Conservation (phyloP, 2,329 filamentous ascomycete species). For the Monilinia fructigena region DNA sequence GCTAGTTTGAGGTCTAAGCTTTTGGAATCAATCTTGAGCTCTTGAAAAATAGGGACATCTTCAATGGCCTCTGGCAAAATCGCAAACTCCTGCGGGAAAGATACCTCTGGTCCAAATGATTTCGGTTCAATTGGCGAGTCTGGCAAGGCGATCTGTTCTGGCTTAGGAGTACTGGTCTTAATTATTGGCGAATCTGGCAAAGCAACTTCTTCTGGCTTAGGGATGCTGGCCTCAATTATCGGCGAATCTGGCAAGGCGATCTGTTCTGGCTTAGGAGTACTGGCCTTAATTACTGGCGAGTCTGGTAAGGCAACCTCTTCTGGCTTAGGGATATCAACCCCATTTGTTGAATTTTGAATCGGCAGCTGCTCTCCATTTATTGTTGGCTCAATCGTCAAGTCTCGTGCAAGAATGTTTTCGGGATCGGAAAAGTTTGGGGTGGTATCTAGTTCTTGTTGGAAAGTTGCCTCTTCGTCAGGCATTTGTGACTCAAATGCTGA, state of each 20-base stretch:
- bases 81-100: not conserved
- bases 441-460: slow-evolving; percentile 3
- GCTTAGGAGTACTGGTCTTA: not conserved
- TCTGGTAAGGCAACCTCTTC: slow-evolving; percentile 13
- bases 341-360: not conserved
- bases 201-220: slow-evolving; percentile 10
- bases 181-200: slow-evolving; percentile 12
- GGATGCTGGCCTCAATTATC: not conserved
- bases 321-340: slow-evolving; percentile 1
- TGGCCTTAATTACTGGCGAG: slow-evolving; percentile 5
- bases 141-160: too few relatives aligned
- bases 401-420: not conserved
- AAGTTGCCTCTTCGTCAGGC: not conserved
- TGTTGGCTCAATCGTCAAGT: not conserved
- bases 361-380: not conserved
- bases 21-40: not conserved
- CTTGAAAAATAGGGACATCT: not conserved
- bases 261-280: slow-evolving; percentile 4
- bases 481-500: not conserved
- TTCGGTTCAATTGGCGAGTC: slow-evolving; percentile 8
- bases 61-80: not conserved
- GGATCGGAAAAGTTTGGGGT: not conserved
- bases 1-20: not conserved
- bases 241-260: slow-evolving; percentile 16
- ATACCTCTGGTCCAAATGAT: not conserved